phyloP scores from a whole-genome alignment of 176 grass and related monocot species.

The Canna indica region DNA sequence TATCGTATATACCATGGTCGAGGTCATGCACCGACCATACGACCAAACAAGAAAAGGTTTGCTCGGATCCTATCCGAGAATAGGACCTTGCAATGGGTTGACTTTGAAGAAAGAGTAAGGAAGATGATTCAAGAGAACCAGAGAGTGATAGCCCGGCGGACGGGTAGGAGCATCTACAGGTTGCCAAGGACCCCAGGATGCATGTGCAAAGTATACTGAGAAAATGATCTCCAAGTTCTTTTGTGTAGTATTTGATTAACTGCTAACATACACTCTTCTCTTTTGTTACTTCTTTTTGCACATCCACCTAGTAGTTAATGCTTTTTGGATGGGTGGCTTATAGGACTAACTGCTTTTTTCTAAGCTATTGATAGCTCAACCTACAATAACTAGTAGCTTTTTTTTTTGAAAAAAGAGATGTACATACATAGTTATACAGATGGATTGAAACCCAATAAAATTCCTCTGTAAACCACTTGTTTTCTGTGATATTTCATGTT shows the following conservation, averaged over 20 bases:
- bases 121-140: slow-evolving; percentile 87
- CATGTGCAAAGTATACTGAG: slow-evolving; percentile 54
- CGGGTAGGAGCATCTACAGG: slow-evolving; percentile 77
- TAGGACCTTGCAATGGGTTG: slow-evolving; percentile 42
- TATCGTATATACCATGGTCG: slow-evolving; percentile 77
- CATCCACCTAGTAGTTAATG: neutral
- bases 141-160: slow-evolving; percentile 43
- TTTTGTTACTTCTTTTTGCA: neutral
- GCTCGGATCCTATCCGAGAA: slow-evolving; percentile 60
- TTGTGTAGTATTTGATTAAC: neutral
- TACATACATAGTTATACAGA: neutral
- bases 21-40: slow-evolving; percentile 58
- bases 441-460: neutral
- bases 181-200: slow-evolving; percentile 79
- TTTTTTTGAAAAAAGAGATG: neutral
- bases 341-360: neutral
- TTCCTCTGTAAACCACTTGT: too few species aligned
- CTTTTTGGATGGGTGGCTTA: neutral
- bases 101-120: slow-evolving; percentile 54
- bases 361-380: neutral
- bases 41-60: slow-evolving; percentile 78
- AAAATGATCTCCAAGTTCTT: neutral
- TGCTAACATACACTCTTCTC: neutral
- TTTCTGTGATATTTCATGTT: neutral
- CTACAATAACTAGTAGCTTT: neutral